phyloP scores from a whole-genome alignment of 2,329 filamentous ascomycete genomes.

The Madurella mycetomatis region DNA sequence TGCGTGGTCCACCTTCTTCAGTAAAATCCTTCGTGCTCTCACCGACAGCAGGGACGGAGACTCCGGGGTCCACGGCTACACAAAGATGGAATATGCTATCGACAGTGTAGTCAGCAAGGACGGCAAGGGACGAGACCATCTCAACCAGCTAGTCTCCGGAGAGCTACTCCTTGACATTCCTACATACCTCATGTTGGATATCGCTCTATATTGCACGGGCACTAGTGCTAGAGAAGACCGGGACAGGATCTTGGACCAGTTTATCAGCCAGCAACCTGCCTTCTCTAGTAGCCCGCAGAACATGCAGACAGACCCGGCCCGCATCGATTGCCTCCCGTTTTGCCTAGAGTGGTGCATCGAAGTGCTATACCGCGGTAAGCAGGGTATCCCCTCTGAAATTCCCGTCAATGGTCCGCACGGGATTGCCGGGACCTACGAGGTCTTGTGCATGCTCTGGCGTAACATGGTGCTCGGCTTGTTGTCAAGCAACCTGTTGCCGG shows the following conservation, averaged over 20 bases:
- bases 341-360: slow-evolving; percentile 13
- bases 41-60: slow-evolving; percentile 1
- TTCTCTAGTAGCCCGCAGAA: neutral
- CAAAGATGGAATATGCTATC: slow-evolving; percentile 6
- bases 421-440: neutral
- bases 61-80: neutral
- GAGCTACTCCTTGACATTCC: slow-evolving; percentile 8
- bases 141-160: slow-evolving; percentile 2
- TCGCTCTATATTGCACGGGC: slow-evolving; percentile 9
- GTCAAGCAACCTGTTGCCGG: neutral
- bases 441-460: slow-evolving; percentile 18
- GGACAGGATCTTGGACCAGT: slow-evolving; percentile 13
- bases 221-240: too few species aligned
- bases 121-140: neutral
- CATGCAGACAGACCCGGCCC: neutral
- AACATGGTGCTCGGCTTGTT: neutral
- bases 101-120: neutral
- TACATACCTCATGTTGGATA: slow-evolving; percentile 9
- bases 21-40: slow-evolving; percentile 9
- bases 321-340: slow-evolving; percentile 2
- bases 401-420: neutral
- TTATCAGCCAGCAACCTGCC: slow-evolving; percentile 13
- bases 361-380: neutral
- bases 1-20: neutral
- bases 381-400: neutral